Percentiles rank a stretch among this genome's conserved stretches.
Evolutionary conservation across 495 filamentous ascomycete genomes (phyloP).

Genomic region (Alectoria sarmentosa): DNA sequence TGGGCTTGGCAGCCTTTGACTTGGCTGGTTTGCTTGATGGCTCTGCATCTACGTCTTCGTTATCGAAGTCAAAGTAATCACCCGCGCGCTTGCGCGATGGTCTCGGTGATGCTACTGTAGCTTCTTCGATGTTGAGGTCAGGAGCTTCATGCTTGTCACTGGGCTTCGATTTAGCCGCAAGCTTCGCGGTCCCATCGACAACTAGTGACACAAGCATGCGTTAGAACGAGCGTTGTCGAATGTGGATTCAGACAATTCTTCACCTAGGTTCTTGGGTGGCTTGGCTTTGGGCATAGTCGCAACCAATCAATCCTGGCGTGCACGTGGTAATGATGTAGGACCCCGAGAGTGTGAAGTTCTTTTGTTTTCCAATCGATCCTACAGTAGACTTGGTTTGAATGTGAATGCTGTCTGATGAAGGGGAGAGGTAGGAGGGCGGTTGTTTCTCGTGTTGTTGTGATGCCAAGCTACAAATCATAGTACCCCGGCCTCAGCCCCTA

Average conservation of each 20-base stretch:
- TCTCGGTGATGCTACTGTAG: constrained; percentile 21
- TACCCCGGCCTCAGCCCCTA: no score
- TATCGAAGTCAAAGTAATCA: constrained; percentile 47
- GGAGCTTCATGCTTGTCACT: constrained; percentile 21
- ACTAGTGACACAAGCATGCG: neutral
- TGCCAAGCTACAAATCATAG: no score
- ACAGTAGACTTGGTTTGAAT: no score
- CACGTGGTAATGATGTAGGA: neutral
- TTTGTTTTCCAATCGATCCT: no score
- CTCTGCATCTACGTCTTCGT: constrained; percentile 32
- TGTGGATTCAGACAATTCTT: neutral
- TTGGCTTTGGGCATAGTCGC: constrained; percentile 14
- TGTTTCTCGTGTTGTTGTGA: neutral
- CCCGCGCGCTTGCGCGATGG: constrained; percentile 48
- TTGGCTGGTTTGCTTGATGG: constrained; percentile 36
- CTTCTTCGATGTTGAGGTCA: constrained; percentile 20
- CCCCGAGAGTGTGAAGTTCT: no score
- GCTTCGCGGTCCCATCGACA: constrained; percentile 22
- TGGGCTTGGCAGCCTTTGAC: constrained; percentile 27
- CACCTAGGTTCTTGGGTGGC: constrained; percentile 7
- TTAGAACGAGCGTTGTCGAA: neutral
- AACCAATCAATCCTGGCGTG: neutral
- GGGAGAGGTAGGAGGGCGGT: neutral
- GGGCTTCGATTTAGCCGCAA: constrained; percentile 23
- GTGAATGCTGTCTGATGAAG: neutral